Base-by-base conservation (phyloP, 2,329 filamentous ascomycete species). In the Ophiostoma perfectum region DNA sequence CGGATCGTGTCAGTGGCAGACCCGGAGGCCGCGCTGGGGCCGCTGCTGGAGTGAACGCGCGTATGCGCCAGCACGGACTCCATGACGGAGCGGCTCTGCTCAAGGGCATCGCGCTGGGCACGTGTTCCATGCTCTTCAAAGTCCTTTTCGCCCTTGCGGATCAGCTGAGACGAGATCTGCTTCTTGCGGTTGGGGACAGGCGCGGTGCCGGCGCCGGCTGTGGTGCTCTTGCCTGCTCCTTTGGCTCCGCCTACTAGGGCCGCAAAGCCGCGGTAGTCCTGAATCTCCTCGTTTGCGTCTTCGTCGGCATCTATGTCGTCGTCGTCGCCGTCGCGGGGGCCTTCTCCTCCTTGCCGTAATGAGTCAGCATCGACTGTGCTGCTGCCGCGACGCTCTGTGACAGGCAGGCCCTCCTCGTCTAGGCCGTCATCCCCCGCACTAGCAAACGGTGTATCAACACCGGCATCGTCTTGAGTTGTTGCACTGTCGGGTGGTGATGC, bases 121-220 rank as follows among this genome's bases (percentile, higher is more conserved):
- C 86, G 85, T 2, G 95, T 98, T 64, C 91, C 91, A 78, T 98
- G 93, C 41, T 91, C 89, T 79, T 98, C 95, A 77, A 97, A 99
- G 80, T 99, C 95, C 78, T 99, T 99, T 77, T 96, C 93, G 70
- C 95, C 95, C 72, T 93, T 92, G 72, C 94, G 93, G 47, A 96
- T 92, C 11, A 93, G 84, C 73, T 87, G 86, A 66, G 82, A 78
- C 8, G 83, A 83, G 60, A 83, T 78, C 64, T 81, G 79, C 67
- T 80, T 85, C 84, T 70, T 80, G 77, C 71, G 83, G 82, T 14
- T 27, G 38, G 58, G 38, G 5, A 38, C 8, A 18, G 38, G 45
- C 5, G 41, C 42, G 4, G 66, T 27, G 16, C 42, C 5, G 16
- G 60, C 0, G 0, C 4, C 16, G 2, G 38, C 36, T 62, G n/a